Conservation (phyloP, 306 rosid species). For the Lupinus albus region DNA sequence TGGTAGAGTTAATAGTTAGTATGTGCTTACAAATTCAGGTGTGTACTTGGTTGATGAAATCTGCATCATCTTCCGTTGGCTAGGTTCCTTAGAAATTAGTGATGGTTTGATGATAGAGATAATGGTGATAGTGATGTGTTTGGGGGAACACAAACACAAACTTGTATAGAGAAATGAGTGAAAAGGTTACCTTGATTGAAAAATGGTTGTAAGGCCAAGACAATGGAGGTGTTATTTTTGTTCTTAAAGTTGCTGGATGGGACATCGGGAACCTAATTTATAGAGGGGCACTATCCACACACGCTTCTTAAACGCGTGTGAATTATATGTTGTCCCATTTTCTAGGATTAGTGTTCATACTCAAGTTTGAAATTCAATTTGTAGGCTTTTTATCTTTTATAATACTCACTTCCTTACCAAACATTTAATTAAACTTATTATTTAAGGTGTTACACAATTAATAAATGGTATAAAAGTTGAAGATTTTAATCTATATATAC, state of each 20-base stretch:
- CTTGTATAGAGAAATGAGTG: not conserved
- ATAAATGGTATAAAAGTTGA: too few relatives aligned
- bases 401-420: too few relatives aligned
- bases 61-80: slow-evolving; percentile 30
- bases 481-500: too few relatives aligned
- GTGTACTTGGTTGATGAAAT: slow-evolving; percentile 35
- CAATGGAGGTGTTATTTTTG: not conserved
- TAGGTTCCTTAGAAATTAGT: not conserved
- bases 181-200: slow-evolving; percentile 33
- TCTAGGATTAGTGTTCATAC: slow-evolving; percentile 31
- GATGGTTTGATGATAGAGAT: slow-evolving; percentile 6
- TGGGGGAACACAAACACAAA: not conserved
- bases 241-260: not conserved
- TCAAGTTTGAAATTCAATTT: slow-evolving; percentile 27
- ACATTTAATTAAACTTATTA: too few relatives aligned
- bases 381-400: too few relatives aligned
- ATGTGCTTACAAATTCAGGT: slow-evolving; percentile 43
- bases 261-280: slow-evolving; percentile 2
- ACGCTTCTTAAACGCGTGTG: slow-evolving; percentile 45
- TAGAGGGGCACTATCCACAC: slow-evolving; percentile 39
- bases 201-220: not conserved
- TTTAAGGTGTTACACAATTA: too few relatives aligned
- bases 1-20: not conserved
- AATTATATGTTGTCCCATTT: slow-evolving; percentile 29
- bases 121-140: not conserved